These are phyloP conservation scores for Fusarium dimerum DNA, from an alignment of 2,329 filamentous ascomycete species.

Conservation along the genomic window DNA sequence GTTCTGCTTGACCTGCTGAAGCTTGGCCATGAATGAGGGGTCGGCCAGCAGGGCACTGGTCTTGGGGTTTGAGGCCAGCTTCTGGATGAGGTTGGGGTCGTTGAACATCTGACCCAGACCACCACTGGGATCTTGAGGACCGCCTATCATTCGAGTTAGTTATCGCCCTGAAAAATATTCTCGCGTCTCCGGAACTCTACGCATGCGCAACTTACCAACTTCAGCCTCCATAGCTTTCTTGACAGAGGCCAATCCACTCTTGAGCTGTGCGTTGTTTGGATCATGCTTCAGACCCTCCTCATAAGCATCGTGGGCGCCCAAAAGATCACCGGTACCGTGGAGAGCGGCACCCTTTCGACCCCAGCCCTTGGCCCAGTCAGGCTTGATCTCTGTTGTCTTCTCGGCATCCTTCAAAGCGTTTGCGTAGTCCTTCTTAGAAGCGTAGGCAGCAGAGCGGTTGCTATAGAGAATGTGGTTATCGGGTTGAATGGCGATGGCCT, in stretches of 20 bases:
- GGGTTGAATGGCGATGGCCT: conserved; percentile 87
- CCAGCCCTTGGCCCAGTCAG: conserved; percentile 98
- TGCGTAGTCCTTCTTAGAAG: conserved; percentile 86
- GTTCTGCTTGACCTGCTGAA: conserved; percentile 79
- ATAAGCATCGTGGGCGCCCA: conserved; percentile 86
- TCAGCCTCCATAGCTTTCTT: conserved; percentile 79
- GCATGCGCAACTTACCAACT: conserved; percentile 31
- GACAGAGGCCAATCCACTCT: conserved; percentile 82
- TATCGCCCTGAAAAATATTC: not conserved
- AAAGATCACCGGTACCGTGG: conserved; percentile 83
- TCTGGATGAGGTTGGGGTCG: conserved; percentile 85
- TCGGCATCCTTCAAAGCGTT: conserved; percentile 85
- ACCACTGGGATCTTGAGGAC: conserved; percentile 60
- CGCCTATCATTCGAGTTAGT: conserved; percentile 26
- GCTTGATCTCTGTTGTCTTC: conserved; percentile 92
- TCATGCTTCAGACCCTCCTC: conserved; percentile 94
- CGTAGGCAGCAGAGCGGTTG: conserved; percentile 86
- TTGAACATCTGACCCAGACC: conserved; percentile 93
- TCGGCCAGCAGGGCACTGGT: conserved; percentile 81
- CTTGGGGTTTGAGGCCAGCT: conserved; percentile 93
- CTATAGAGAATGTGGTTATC: conserved; percentile 96
- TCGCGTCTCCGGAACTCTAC: not conserved
- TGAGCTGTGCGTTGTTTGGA: conserved; percentile 86
- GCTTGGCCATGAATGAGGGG: conserved; percentile 83
- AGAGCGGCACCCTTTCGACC: conserved; percentile 88